Base-by-base conservation (phyloP, 176 grass and related monocot genomes). In the Pontederia crassipes region DNA sequence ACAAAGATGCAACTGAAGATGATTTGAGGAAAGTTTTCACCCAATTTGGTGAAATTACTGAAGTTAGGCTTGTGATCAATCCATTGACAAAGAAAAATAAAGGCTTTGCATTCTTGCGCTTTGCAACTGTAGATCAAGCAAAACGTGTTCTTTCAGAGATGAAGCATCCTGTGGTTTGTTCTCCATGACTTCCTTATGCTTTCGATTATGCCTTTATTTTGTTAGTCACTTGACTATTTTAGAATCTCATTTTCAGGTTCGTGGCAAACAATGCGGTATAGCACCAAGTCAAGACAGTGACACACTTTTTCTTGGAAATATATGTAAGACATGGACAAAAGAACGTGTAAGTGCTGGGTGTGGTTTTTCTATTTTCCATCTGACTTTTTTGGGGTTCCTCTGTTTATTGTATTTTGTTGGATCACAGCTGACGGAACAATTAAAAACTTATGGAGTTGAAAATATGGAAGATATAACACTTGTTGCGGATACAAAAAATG, bases 311-410 rank as follows among this genome's bases (percentile, higher is more conserved):
- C 78, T 97, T 20, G 87, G 87, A 28, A 91, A 97, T 71, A 92
- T 97, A 40, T 92, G 93, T 76, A 97, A 92, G 77, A 85, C 87
- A 80, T 97, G 93, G 93, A 91, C 87, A 1, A 90, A 83, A 75
- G 93, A 92, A 72, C 78, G 80, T 65, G 93, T 92, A 85, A 83
- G 54, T 57, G 55, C 48, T 57, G 8, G 15, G 68, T 48, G 26
- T 26, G 28, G 40, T 73, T 74, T 45, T 59, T 9, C 32, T 54
- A 10, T 75, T 73, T 29, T 64, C 54, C 12, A 10, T 54, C 48
- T 46, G 58, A 54, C 49, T 28, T 61, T 64, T 74, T 45, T 81
- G 55, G 15, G 24, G 12, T 45, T 54, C 40, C 17, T 9, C 11
- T 26, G 46, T 24, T 4, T 26, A 69, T 57, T 57, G 8, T 12